Conservation (phyloP, 176 grass and related monocot genomes). For the Aegilops sharonensis region DNA sequence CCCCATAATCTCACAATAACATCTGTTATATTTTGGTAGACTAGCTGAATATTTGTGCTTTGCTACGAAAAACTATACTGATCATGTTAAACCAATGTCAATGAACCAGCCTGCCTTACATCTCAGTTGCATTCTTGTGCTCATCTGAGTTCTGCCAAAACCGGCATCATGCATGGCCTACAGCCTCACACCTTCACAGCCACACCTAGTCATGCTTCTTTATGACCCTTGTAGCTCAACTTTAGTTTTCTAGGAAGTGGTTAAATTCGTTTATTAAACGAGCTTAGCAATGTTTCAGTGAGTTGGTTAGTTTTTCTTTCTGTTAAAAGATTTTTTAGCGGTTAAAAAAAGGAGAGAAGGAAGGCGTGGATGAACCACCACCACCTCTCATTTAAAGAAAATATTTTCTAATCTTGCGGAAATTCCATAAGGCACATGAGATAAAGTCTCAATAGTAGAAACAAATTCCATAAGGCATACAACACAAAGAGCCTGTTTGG, state of each 20-base stretch:
- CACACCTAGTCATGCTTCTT: background rate
- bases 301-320: background rate
- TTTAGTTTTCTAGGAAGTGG: background rate
- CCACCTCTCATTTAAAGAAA: background rate
- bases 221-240: background rate
- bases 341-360: background rate
- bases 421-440: background rate
- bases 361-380: background rate
- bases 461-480: background rate
- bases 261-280: background rate
- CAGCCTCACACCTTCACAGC: background rate
- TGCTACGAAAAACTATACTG: background rate
- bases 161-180: background rate
- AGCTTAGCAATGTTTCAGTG: background rate
- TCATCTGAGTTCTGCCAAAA: background rate
- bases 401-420: background rate
- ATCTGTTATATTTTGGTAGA: conserved; percentile 10
- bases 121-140: background rate
- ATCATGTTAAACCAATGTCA: background rate
- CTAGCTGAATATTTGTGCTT: background rate
- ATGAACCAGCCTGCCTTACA: background rate
- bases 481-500: background rate
- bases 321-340: background rate
- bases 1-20: background rate
- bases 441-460: background rate